phyloP scores from a whole-genome alignment of 768 basidiomycete genomes.

The Pisolithus orientalis region DNA sequence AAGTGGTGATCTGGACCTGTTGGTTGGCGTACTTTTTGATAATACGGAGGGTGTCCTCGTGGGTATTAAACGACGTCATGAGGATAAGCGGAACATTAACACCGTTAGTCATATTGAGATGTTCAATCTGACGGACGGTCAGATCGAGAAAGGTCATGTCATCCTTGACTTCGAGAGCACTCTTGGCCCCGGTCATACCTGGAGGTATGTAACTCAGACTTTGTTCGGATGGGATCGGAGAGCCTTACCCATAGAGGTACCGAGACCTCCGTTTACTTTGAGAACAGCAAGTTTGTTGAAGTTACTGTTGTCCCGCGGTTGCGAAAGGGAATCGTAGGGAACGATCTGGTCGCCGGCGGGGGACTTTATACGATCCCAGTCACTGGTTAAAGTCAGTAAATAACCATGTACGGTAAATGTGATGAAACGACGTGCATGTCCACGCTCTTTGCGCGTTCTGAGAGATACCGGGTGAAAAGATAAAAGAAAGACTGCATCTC shows the following conservation, averaged over 20 bases:
- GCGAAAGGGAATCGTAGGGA: conserved; percentile 46
- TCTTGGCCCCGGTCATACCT: conserved; percentile 61
- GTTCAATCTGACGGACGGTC: conserved; percentile 60
- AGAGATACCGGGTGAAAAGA: conserved; percentile 75
- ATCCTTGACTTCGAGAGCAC: conserved; percentile 70
- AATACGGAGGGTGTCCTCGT: conserved; percentile 70
- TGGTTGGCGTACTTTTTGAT: conserved; percentile 79
- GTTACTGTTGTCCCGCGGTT: conserved; percentile 38
- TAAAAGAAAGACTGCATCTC: conserved; percentile 85
- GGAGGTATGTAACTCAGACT: not conserved
- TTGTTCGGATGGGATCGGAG: not conserved
- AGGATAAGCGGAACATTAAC: conserved; percentile 74
- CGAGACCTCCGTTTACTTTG: conserved; percentile 74
- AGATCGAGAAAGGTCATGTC: conserved; percentile 67
- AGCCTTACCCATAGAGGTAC: conserved; percentile 52
- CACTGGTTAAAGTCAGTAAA: conserved; percentile 15
- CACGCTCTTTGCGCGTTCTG: conserved; percentile 60
- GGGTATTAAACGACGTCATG: conserved; percentile 81
- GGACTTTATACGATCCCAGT: conserved; percentile 48
- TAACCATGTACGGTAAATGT: conserved; percentile 5
- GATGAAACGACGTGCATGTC: conserved; percentile 51
- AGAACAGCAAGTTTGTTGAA: conserved; percentile 70
- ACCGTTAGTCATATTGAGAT: conserved; percentile 54
- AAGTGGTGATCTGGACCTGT: conserved; percentile 64
- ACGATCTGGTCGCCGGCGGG: conserved; percentile 61